Percentiles rank a stretch among this genome's conserved stretches.
These are phyloP conservation scores for Ceratobasidium sp. DNA, from an alignment of 1,284 basidiomycete genomes.

Conservation along the genomic window DNA sequence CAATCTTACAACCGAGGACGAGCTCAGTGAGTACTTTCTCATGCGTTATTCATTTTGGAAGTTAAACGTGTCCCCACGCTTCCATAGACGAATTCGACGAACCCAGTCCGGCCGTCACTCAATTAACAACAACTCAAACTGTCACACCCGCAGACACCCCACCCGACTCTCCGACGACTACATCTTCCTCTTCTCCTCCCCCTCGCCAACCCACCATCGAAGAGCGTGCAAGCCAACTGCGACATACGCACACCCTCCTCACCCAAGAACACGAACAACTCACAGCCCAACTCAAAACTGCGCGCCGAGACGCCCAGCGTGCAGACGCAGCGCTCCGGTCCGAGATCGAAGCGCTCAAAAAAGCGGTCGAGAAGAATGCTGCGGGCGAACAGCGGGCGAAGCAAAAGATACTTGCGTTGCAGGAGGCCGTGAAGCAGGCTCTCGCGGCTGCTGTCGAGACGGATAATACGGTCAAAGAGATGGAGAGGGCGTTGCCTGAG, in stretches of 20 bases:
- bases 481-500: constrained; percentile 68
- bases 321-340: constrained; percentile 76
- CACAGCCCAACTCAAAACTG: constrained; percentile 71
- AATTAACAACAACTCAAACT: constrained; percentile 41
- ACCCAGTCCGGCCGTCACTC: constrained; percentile 40
- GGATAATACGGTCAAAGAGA: constrained; percentile 64
- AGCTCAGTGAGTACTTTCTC: constrained; percentile 33
- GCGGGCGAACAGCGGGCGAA: constrained; percentile 74
- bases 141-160: constrained; percentile 55
- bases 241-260: constrained; percentile 68
- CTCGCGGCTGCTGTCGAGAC: constrained; percentile 70
- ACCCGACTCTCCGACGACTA: constrained; percentile 49
- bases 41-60: too few relatives aligned
- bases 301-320: constrained; percentile 79
- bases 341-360: constrained; percentile 80
- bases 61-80: constrained; percentile 58
- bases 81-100: constrained; percentile 51
- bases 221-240: constrained; percentile 72
- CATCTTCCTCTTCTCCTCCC: constrained; percentile 39
- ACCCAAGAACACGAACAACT: constrained; percentile 73
- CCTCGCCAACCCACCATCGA: constrained; percentile 61
- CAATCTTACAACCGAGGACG: constrained; percentile 69
- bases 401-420: constrained; percentile 81
- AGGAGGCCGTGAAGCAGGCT: constrained; percentile 80
- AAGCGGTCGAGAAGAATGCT: constrained; percentile 76